Evolutionary conservation across 1,284 basidiomycete genomes (phyloP).

Genomic region (Ganoderma leucocontextum): DNA sequence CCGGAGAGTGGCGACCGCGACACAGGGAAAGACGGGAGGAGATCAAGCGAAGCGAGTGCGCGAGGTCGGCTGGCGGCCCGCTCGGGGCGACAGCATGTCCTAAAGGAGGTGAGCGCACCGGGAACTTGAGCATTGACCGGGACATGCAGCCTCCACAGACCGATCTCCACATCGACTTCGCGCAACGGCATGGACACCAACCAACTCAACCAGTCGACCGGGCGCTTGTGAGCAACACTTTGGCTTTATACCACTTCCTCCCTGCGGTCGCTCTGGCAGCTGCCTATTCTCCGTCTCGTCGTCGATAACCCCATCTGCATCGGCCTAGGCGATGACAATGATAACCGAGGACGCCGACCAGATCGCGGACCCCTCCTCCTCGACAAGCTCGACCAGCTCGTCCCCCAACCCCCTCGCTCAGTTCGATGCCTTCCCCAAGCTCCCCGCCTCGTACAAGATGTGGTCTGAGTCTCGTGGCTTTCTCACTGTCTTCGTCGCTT

Average conservation of each 20-base stretch:
- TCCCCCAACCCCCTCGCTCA: constrained; percentile 61
- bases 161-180: too few relatives aligned
- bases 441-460: constrained; percentile 88
- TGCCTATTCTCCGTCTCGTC: constrained; percentile 21
- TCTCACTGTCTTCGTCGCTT: constrained; percentile 81
- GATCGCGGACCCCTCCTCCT: constrained; percentile 48
- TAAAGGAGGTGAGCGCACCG: too few relatives aligned
- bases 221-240: constrained; percentile 20
- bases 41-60: too few relatives aligned
- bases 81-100: too few relatives aligned
- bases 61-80: too few relatives aligned
- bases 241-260: constrained; percentile 31
- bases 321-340: constrained; percentile 31
- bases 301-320: constrained; percentile 12
- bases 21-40: too few relatives aligned
- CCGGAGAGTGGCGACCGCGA: too few relatives aligned
- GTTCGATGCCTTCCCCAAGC: constrained; percentile 90
- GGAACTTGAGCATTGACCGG: too few relatives aligned
- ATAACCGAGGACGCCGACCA: constrained; percentile 31
- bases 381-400: constrained; percentile 64
- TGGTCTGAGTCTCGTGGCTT: constrained; percentile 89
- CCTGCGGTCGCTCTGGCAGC: constrained; percentile 31
- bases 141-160: too few relatives aligned
- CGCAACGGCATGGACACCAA: too few relatives aligned
- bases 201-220: constrained; percentile 28